Conservation (phyloP, 2,329 filamentous ascomycete genomes). For the Aureobasidium namibiae region DNA sequence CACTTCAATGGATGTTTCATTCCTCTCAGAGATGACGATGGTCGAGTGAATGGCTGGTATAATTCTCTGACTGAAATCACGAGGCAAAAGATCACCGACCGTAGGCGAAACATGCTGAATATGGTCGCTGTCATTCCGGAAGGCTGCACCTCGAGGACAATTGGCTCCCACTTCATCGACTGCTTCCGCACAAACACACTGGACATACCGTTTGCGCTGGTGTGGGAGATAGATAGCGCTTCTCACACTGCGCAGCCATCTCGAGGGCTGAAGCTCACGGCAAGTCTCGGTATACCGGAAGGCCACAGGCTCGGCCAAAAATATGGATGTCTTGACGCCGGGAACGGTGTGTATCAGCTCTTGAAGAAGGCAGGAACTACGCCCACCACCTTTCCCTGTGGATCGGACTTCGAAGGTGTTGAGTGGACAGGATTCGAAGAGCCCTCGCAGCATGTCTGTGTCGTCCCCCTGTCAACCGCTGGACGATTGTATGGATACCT, state of each 20-base stretch:
- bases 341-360: not conserved
- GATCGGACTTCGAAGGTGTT: conserved; percentile 16
- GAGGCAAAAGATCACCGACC: conserved; percentile 12
- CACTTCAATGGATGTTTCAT: conserved; percentile 15
- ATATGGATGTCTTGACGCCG: not conserved
- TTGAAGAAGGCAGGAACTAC: not conserved
- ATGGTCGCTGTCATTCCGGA: not conserved
- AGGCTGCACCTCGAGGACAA: not conserved
- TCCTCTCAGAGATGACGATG: conserved; percentile 10
- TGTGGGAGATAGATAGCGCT: not conserved
- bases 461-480: not conserved
- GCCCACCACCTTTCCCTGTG: not conserved
- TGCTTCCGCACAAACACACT: not conserved
- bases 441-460: conserved; percentile 12
- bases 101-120: conserved; percentile 13
- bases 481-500: conserved; percentile 11
- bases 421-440: conserved; percentile 19
- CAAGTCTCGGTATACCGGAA: not conserved
- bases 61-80: conserved; percentile 15
- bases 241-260: not conserved
- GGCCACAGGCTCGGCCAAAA: not conserved
- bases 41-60: conserved; percentile 13
- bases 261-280: not conserved
- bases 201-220: conserved; percentile 1
- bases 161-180: not conserved